Evolutionary conservation across 768 basidiomycete genomes (phyloP), one percentile per base, ranked within the genome.

Genomic region (Sistotremastrum suecicum): DNA sequence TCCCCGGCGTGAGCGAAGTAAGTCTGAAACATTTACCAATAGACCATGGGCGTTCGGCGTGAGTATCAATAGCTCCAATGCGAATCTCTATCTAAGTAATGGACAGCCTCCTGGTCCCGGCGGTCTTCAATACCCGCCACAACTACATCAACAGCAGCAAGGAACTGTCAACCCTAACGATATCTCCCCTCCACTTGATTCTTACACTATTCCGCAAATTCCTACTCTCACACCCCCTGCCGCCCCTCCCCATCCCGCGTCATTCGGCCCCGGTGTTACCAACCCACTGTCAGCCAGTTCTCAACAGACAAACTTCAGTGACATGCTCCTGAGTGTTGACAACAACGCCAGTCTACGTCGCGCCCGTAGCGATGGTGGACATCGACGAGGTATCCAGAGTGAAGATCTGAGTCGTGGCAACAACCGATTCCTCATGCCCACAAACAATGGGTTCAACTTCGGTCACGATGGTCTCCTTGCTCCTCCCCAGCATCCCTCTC

Each of bases 371-470:
- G 44, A 45, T 6, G 37, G 41, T 12, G 46, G n/a, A n/a, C 44
- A 45, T 29, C 34, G 42, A 32, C 47, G 47, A 11, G 35, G 30
- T 6, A 39, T 48, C 9, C 42, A 48, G 33, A 46, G 43, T 10
- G 47, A 48, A 37, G 47, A 48, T 36, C 31, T 48, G 20, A 41
- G 42, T 10, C 34, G 37, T 20, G 28, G 37, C 12, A 31, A 5
- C 7, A 31, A 8, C 37, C n/a, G 8, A 9, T 29, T 12, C 37
- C 11, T 38, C 37, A 10, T 12, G 12, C 37, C 37, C 37, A 12
- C 10, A 38, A 38, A 38, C 37, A 38, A 38, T 12, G 12, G 12
- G 11, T 10, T 10, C 37, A 38, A 38, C 37, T 10, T 20, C 20
- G 20, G 20, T 20, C 20, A 20, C 20, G 20, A 20, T 20, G 20